phyloP scores from a whole-genome alignment of 139 green algal species.

The Trebouxia sp. region DNA sequence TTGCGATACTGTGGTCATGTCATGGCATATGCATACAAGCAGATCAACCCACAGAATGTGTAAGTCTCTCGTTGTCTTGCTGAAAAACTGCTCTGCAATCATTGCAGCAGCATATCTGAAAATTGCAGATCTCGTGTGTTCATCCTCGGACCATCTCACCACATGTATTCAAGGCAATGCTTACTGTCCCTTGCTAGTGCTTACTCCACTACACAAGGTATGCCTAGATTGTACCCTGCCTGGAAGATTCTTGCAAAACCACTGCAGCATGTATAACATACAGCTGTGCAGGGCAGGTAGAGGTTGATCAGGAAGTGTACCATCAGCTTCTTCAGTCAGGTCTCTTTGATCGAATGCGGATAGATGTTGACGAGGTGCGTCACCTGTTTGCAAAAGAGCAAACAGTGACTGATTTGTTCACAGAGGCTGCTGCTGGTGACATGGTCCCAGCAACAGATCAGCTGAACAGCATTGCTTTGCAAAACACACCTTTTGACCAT shows the following conservation, averaged over 20 bases:
- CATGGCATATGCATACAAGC: slow-evolving; percentile 80
- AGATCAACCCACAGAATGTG: slow-evolving; percentile 71
- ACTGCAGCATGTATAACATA: background rate
- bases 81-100: background rate
- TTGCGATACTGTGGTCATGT: slow-evolving; percentile 86
- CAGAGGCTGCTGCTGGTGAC: too few species aligned
- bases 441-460: background rate
- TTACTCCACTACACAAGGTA: slow-evolving; percentile 89
- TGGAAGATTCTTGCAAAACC: background rate
- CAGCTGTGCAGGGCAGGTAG: slow-evolving; percentile 55
- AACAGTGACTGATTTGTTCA: background rate
- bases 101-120: too few species aligned
- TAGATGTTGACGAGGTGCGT: slow-evolving; percentile 80
- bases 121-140: slow-evolving; percentile 78
- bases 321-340: slow-evolving; percentile 70
- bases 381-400: background rate
- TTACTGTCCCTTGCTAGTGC: slow-evolving; percentile 58
- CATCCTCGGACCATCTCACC: slow-evolving; percentile 89
- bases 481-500: background rate
- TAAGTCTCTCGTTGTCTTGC: slow-evolving; percentile 58
- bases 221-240: background rate
- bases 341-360: slow-evolving; percentile 77
- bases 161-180: slow-evolving; percentile 82
- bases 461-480: background rate
- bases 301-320: slow-evolving; percentile 83